Evolutionary conservation across 2,329 filamentous ascomycete species (phyloP).

Genomic region (Coniella vitis): DNA sequence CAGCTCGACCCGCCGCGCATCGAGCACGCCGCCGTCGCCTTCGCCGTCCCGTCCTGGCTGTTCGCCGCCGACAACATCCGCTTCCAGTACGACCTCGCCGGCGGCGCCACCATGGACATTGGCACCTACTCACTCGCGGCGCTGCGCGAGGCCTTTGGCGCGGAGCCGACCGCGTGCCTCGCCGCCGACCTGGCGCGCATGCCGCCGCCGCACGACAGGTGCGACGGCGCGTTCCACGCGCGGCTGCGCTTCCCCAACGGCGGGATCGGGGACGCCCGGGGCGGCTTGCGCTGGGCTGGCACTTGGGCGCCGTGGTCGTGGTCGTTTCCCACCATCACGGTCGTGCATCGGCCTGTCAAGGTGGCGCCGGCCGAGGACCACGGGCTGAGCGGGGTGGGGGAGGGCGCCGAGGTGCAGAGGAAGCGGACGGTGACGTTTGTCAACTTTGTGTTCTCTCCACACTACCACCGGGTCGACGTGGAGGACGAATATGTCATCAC

Average conservation of each 20-base stretch:
- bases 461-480: slow-evolving; percentile 31
- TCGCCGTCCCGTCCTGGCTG: slow-evolving; percentile 25
- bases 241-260: slow-evolving; percentile 34
- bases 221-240: slow-evolving; percentile 28
- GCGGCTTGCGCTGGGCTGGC: slow-evolving; percentile 21
- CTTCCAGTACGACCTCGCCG: slow-evolving; percentile 34
- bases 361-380: slow-evolving; percentile 17
- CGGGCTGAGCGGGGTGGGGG: slow-evolving; percentile 15
- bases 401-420: slow-evolving; percentile 20
- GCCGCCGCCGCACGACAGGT: slow-evolving; percentile 24
- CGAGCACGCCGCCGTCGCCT: slow-evolving; percentile 25
- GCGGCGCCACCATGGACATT: slow-evolving; percentile 34
- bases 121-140: slow-evolving; percentile 34
- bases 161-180: slow-evolving; percentile 32
- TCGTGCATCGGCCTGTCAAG: slow-evolving; percentile 18
- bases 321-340: slow-evolving; percentile 13
- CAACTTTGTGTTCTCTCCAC: slow-evolving; percentile 22
- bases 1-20: slow-evolving; percentile 33
- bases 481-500: slow-evolving; percentile 28
- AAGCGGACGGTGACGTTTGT: slow-evolving; percentile 24
- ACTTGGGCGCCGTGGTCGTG: slow-evolving; percentile 14
- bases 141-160: slow-evolving; percentile 32
- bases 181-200: slow-evolving; percentile 24
- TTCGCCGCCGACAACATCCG: slow-evolving; percentile 35
- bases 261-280: slow-evolving; percentile 26